A percentile compares a stretch with the other conserved stretches of the same genome.
Conservation (phyloP, 768 basidiomycete species). For the Tulasnella sp. region DNA sequence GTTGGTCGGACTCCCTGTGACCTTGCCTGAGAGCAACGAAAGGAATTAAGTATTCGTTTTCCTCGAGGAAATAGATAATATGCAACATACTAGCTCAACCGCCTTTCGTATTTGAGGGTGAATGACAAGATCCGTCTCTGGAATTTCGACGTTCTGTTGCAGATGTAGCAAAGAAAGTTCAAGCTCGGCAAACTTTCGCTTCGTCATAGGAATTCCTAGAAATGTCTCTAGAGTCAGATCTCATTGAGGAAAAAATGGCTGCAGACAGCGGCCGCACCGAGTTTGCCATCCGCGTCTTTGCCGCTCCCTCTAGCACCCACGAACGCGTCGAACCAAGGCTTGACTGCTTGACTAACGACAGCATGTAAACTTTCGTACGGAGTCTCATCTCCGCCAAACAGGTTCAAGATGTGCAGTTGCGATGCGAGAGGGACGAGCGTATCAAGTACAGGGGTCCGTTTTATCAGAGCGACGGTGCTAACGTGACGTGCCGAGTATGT, state of each 20-base stretch:
- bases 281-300: slow-evolving; percentile 76
- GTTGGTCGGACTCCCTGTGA: slow-evolving; percentile 59
- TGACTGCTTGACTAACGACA: slow-evolving; percentile 90
- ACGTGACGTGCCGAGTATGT: slow-evolving; percentile 74
- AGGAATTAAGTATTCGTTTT: background rate
- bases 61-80: slow-evolving; percentile 31
- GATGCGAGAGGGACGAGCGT: slow-evolving; percentile 69
- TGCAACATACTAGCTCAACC: slow-evolving; percentile 60
- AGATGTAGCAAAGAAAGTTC: slow-evolving; percentile 91
- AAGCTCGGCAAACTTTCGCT: slow-evolving; percentile 98
- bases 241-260: background rate
- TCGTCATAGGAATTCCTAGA: slow-evolving; percentile 87
- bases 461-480: slow-evolving; percentile 91
- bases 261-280: slow-evolving; percentile 50
- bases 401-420: slow-evolving; percentile 88
- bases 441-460: slow-evolving; percentile 80
- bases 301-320: slow-evolving; percentile 75
- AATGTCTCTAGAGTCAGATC: slow-evolving; percentile 17
- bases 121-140: slow-evolving; percentile 88
- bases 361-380: slow-evolving; percentile 96
- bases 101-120: slow-evolving; percentile 86
- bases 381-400: slow-evolving; percentile 83
- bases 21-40: slow-evolving; percentile 42
- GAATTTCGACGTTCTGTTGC: slow-evolving; percentile 99
- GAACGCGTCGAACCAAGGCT: slow-evolving; percentile 98